phyloP scores from a whole-genome alignment of 2,329 filamentous ascomycete genomes.

The Talaromyces islandicus region DNA sequence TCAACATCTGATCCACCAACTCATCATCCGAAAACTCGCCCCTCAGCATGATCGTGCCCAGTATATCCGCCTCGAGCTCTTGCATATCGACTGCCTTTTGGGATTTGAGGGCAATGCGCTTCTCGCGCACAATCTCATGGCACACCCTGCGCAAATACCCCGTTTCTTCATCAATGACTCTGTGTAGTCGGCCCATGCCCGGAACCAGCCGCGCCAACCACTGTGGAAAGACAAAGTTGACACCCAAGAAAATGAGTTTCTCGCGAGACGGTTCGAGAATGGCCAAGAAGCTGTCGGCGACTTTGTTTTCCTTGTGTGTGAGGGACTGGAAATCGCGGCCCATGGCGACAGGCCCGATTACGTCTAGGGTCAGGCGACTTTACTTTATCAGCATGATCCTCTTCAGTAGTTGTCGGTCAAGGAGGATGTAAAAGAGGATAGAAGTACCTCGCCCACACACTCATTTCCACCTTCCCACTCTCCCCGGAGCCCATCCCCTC shows the following conservation, averaged over 20 bases:
- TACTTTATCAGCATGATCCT: slow-evolving; percentile 51
- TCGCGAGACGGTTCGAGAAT: slow-evolving; percentile 44
- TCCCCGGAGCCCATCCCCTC: slow-evolving; percentile 17
- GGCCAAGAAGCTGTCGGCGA: slow-evolving; percentile 47
- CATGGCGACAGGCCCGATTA: slow-evolving; percentile 54
- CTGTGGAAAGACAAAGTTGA: slow-evolving; percentile 44
- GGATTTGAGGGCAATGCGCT: slow-evolving; percentile 19
- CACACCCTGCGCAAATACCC: slow-evolving; percentile 26
- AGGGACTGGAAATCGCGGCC: slow-evolving; percentile 52
- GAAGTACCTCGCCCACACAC: slow-evolving; percentile 10
- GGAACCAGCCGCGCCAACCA: slow-evolving; percentile 47
- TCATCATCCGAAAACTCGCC: slow-evolving; percentile 34
- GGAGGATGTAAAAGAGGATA: neutral
- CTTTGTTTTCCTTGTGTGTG: slow-evolving; percentile 44
- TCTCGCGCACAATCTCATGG: slow-evolving; percentile 30
- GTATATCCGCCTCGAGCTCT: slow-evolving; percentile 31
- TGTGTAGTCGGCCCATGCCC: slow-evolving; percentile 22
- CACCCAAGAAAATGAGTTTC: slow-evolving; percentile 38
- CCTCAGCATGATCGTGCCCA: slow-evolving; percentile 32
- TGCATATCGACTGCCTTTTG: slow-evolving; percentile 34
- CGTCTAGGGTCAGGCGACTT: slow-evolving; percentile 50
- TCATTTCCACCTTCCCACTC: slow-evolving; percentile 28
- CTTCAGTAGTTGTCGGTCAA: too few relatives aligned
- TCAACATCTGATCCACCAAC: slow-evolving; percentile 38
- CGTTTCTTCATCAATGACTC: slow-evolving; percentile 23